Evolutionary conservation across 2,329 filamentous ascomycete genomes (phyloP).

Genomic region (Akanthomyces dipterigenus): DNA sequence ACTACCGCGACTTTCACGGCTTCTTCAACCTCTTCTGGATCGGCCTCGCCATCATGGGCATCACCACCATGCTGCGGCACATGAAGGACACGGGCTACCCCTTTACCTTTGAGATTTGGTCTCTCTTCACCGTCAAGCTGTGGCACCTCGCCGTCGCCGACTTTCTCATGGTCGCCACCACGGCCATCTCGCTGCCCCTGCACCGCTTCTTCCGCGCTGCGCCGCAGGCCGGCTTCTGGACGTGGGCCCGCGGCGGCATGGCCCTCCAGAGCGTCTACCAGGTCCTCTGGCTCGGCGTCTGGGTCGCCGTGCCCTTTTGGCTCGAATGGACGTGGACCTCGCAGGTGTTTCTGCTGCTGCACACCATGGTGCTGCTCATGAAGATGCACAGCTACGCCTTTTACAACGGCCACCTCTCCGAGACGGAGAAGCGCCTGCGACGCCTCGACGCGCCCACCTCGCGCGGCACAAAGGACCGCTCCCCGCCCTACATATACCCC

Average conservation of each 20-base stretch:
- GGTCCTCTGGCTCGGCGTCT: slow-evolving; percentile 68
- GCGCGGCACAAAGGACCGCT: slow-evolving; percentile 47
- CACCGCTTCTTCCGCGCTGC: slow-evolving; percentile 58
- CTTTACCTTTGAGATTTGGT: slow-evolving; percentile 80
- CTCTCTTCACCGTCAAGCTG: slow-evolving; percentile 78
- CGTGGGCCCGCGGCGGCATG: slow-evolving; percentile 75
- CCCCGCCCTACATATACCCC: slow-evolving; percentile 71
- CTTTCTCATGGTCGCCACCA: slow-evolving; percentile 74
- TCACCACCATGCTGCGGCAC: slow-evolving; percentile 88
- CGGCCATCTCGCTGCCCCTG: slow-evolving; percentile 63
- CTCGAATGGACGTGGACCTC: slow-evolving; percentile 94
- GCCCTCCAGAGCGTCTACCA: slow-evolving; percentile 79
- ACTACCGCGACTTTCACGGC: slow-evolving; percentile 89
- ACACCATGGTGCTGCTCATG: slow-evolving; percentile 89
- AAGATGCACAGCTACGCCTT: slow-evolving; percentile 99
- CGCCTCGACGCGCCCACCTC: slow-evolving; percentile 71
- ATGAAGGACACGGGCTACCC: slow-evolving; percentile 89
- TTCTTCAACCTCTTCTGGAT: slow-evolving; percentile 99
- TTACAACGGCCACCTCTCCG: slow-evolving; percentile 92
- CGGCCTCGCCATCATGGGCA: slow-evolving; percentile 89
- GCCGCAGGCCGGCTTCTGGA: slow-evolving; percentile 45
- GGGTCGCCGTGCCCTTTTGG: slow-evolving; percentile 79
- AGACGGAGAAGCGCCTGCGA: slow-evolving; percentile 73
- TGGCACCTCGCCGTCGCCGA: slow-evolving; percentile 82
- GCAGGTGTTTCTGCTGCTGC: slow-evolving; percentile 88